Percentiles rank a stretch among this genome's conserved stretches.
phyloP scores from a whole-genome alignment of 768 basidiomycete genomes.

The Rhizopogon roseolus region DNA sequence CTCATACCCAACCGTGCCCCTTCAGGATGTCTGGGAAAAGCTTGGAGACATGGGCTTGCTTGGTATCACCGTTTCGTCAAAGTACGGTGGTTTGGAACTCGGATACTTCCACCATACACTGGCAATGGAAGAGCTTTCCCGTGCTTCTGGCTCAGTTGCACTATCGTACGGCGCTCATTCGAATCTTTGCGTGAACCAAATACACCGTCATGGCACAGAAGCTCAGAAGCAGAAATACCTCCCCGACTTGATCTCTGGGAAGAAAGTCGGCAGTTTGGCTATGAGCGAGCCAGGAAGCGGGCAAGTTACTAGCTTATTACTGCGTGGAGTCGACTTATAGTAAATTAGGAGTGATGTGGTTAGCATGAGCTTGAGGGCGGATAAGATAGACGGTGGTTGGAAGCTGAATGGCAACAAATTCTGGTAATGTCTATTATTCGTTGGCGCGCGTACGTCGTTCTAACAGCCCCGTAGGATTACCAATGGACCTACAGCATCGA shows the following conservation, averaged over 20 bases:
- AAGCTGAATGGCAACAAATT: conserved; percentile 88
- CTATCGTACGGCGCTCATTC: conserved; percentile 92
- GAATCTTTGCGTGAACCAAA: conserved; percentile 85
- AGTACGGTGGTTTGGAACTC: conserved; percentile 78
- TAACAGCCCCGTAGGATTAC: conserved; percentile 67
- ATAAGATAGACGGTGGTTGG: conserved; percentile 74
- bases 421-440: conserved; percentile 47
- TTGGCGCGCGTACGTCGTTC: background rate
- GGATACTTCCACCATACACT: conserved; percentile 87
- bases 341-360: conserved; percentile 77
- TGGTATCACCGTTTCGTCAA: conserved; percentile 75
- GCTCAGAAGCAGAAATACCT: conserved; percentile 81
- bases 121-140: conserved; percentile 92
- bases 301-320: conserved; percentile 7
- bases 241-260: conserved; percentile 72
- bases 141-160: conserved; percentile 87
- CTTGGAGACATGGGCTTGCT: conserved; percentile 91
- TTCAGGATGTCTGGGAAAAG: conserved; percentile 82
- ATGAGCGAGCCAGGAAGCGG: conserved; percentile 94
- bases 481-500: conserved; percentile 89
- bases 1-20: conserved; percentile 9
- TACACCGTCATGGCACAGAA: conserved; percentile 78
- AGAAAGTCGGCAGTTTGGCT: conserved; percentile 83
- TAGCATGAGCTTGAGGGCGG: conserved; percentile 83
- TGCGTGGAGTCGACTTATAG: background rate